Base-by-base conservation (phyloP, 306 rosid species). In the Begonia loranthoides region DNA sequence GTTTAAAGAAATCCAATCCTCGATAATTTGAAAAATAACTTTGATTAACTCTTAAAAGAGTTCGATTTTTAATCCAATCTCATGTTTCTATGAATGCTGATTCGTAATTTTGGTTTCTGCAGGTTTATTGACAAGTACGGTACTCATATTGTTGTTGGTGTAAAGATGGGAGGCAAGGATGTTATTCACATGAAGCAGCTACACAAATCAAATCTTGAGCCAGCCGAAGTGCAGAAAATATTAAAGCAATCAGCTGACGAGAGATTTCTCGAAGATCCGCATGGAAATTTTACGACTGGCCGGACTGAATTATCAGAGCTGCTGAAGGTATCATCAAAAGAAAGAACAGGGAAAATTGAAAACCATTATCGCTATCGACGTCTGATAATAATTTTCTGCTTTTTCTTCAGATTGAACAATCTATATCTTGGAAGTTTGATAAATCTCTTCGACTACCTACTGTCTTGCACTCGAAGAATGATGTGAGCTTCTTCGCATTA, bases 151-250 rank as follows among this genome's bases (percentile, higher is more conserved):
- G 69, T 90, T 72, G 92, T 82, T 58, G 97, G 97, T 41, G 92
- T 80, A 68, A 79, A 78, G 78, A 85, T 90, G 97, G 97, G 97
- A 56, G 97, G 97, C 13, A 85, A 85, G 60, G 95, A 90, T 65
- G 84, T 78, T 14, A 55, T 85, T 66, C 87, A 76, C 66, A 55
- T 82, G 58, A 90, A 75, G 78, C 95, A 90, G 70, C 65, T 69
- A 22, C 78, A 63, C 46, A 73, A 57, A 15, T 90, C 97, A 54
- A 74, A 66, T 49, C 56, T 76, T 62, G 71, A 59, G 34, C 74
- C 77, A 1, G 39, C 66, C 17, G 95, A 90, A 41, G 69, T 90
- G 61, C 95, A 81, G 79, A 80, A 74, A 52, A 36, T 69, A 67
- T 72, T 90, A 15, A 85, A 85, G 75, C 73, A 80, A 57, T 66